Percentiles rank a stretch among this genome's conserved stretches.
These are phyloP conservation scores for Tetrapisispora pingtungensis DNA, from an alignment of 805 yeast genomes.

Conservation along the genomic window DNA sequence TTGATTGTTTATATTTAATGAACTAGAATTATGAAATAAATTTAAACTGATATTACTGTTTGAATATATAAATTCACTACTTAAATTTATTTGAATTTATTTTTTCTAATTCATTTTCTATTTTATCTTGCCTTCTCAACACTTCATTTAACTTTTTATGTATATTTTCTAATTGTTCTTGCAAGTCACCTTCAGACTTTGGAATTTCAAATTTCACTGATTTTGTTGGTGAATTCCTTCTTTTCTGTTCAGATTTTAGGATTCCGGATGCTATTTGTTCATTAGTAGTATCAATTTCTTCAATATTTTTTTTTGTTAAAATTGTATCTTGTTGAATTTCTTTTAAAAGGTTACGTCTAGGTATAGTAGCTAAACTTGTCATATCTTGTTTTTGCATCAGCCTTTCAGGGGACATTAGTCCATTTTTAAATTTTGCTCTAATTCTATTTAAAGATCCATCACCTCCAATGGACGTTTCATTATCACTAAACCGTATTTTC, in stretches of 20 bases:
- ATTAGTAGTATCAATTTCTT: background rate
- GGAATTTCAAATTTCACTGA: conserved; percentile 22
- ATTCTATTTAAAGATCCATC: conserved; percentile 23
- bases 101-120: background rate
- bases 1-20: background rate
- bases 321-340: background rate
- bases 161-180: conserved; percentile 6
- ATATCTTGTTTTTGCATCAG: background rate
- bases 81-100: background rate
- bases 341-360: background rate
- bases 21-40: background rate
- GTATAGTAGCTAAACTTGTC: background rate
- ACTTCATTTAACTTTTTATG: conserved; percentile 1
- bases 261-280: background rate
- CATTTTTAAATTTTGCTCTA: conserved; percentile 22
- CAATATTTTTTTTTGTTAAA: too few species aligned
- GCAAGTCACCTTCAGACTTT: conserved; percentile 2
- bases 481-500: conserved; percentile 21
- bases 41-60: too few species aligned
- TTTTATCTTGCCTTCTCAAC: background rate
- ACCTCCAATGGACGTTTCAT: conserved; percentile 20
- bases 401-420: conserved; percentile 17
- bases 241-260: background rate
- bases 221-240: conserved; percentile 11
- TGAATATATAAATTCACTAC: too few species aligned